Evolutionary conservation across 108 stramenopile species (phyloP), one percentile per base, ranked within the genome.

Genomic region (Bacterosira constricta): DNA sequence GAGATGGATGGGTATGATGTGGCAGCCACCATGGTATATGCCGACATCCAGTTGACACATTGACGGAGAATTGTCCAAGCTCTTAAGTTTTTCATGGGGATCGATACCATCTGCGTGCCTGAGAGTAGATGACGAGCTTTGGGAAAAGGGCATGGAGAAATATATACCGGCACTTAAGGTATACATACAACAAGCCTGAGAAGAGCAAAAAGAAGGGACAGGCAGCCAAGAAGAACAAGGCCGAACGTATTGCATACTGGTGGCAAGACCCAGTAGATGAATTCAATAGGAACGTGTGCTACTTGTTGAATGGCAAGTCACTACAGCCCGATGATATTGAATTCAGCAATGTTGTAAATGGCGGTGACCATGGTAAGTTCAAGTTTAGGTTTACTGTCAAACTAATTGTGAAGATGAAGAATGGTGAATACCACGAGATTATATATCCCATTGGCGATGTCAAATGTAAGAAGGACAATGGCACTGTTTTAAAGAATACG

Each of bases 301-400:
- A 21, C 23, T 21, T 50, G 9, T 21, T 60, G 18, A 60, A 60
- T 60, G 59, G 59, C 6, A 39, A 41, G 9, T 39, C 25, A 46
- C 41, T 63, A 13, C 11, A 30, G 27, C 63, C 45, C 6, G 20
- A 41, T 11, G 25, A 63, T 27, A 63, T 63, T 32, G 44, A 46
- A 20, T 63, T 23, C 41, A 63, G 45, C 12, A 15, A 63, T 32
- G 46, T 23, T 17, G 63, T 47, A 12, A 25, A 63, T 63, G 63
- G 63, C 29, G 63, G 63, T 15, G 63, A 63, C 26, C 63, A 63
- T 46, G 63, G 63, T 21, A 63, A 63, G 45, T 21, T 21, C 30
- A 63, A 63, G 30, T 63, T 63, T 46, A 18, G 63, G 11, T 63
- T 63, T 49, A 15, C 17, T 2, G n/a, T 29, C 4, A 46, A 49